Percentiles rank a stretch among this genome's conserved stretches.
These are phyloP conservation scores for Arthroderma uncinatum DNA, from an alignment of 2,329 filamentous ascomycete species.

Conservation along the genomic window DNA sequence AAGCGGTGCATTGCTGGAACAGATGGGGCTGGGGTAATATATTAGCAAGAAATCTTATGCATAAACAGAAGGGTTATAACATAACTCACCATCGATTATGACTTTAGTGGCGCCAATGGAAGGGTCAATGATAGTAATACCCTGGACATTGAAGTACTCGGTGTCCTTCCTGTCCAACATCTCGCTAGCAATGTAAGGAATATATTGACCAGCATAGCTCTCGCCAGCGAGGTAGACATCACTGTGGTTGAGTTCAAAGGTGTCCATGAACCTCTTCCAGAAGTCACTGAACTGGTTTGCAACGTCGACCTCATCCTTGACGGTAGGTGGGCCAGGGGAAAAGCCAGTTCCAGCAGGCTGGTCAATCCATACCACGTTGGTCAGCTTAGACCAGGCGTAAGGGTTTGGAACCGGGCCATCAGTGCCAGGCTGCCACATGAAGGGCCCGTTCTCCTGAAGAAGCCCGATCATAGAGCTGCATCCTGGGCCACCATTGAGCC, in stretches of 20 bases:
- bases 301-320: slow-evolving; percentile 55
- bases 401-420: slow-evolving; percentile 52
- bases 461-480: slow-evolving; percentile 54
- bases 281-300: slow-evolving; percentile 62
- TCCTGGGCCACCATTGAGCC: slow-evolving; percentile 44
- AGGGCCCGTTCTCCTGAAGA: slow-evolving; percentile 65
- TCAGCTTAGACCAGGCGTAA: slow-evolving; percentile 64
- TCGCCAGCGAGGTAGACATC: slow-evolving; percentile 65
- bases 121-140: slow-evolving; percentile 63
- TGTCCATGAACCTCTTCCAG: slow-evolving; percentile 65
- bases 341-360: slow-evolving; percentile 57
- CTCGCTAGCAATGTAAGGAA: slow-evolving; percentile 60
- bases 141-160: slow-evolving; percentile 55
- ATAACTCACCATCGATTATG: neutral
- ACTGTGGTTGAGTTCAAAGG: slow-evolving; percentile 53
- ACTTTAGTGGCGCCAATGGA: slow-evolving; percentile 37
- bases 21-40: slow-evolving; percentile 21
- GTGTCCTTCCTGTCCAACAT: slow-evolving; percentile 59
- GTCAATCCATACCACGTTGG: slow-evolving; percentile 66
- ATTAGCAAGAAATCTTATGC: neutral
- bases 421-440: slow-evolving; percentile 58
- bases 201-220: slow-evolving; percentile 56
- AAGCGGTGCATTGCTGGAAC: slow-evolving; percentile 34
- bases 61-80: neutral
- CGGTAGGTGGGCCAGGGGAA: slow-evolving; percentile 52